Base-by-base conservation (phyloP, 768 basidiomycete species). In the Ramaria rubella region DNA sequence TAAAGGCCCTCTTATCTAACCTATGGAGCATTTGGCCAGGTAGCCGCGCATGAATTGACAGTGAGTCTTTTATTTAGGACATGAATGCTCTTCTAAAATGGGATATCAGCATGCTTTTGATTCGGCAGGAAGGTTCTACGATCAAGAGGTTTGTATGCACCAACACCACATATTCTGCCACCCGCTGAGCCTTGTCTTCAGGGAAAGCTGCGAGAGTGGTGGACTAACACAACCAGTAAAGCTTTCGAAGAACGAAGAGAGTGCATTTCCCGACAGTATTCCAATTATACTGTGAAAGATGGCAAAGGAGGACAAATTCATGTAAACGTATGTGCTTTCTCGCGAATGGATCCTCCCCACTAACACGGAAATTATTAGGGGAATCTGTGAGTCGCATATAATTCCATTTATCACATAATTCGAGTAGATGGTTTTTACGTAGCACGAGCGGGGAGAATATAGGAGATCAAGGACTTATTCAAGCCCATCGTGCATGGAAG, bases 391-490 rank as follows among this genome's bases (percentile, higher is more conserved):
- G 84, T 64, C 12, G 17, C 3, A 7, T 14, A 46, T 17, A 14
- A 14, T 6, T 46, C 12, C 36, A 17, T 43, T 34, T 27, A n/a
- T 27, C 15, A 42, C 67, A 31, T 70, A 27, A 1, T n/a, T 8
- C 42, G 27, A 14, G 57, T 53, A n/a, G n/a, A n/a, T 54, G 33
- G 27, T 46, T 49, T 54, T 24, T 44, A 29, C 46, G 24, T 58
- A 90, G 90, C 52, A 96, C 93, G 1, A 89, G 89, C 11, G 91
- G 91, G 5, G 93, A 95, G 70, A 93, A 93, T 65, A 91, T 94
- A 56, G 93, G 90, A 6, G 93, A 95, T 65, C 80, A 79, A 0
- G 90, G 90, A 11, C 71, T 93, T 19, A 83, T 93, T 43, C 90
- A 92, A 68, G 84, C 94, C 0, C 95, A 83, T 69, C 80, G 87